phyloP scores from a whole-genome alignment of 192 early-diverging fungal species.

The Podila epigama region DNA sequence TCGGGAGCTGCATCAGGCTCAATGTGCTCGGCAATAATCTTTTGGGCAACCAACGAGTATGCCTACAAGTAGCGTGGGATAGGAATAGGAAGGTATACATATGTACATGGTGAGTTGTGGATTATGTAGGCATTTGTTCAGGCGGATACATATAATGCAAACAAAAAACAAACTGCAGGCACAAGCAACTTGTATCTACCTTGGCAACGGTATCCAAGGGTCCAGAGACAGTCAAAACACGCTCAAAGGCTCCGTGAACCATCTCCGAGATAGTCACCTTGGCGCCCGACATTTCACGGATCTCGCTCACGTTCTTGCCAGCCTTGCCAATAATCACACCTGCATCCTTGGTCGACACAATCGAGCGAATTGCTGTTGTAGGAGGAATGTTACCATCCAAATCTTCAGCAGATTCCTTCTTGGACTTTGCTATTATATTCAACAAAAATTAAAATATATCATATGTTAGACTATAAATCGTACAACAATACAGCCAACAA shows the following conservation, averaged over 20 bases:
- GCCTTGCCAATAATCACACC: constrained; percentile 91
- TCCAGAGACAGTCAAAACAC: constrained; percentile 79
- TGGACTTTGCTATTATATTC: constrained; percentile 10
- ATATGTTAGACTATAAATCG: too few species aligned
- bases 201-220: constrained; percentile 73
- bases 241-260: constrained; percentile 74
- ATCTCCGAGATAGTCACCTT: constrained; percentile 91
- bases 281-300: constrained; percentile 85
- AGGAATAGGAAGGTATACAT: not conserved
- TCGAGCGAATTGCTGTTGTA: constrained; percentile 59
- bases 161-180: too few species aligned
- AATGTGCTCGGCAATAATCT: constrained; percentile 74
- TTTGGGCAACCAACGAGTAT: constrained; percentile 79
- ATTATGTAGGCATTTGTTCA: too few species aligned
- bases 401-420: constrained; percentile 35
- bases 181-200: constrained; percentile 36
- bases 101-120: not conserved
- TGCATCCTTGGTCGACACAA: constrained; percentile 77
- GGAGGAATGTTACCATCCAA: constrained; percentile 33
- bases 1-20: constrained; percentile 55
- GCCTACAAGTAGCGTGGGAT: constrained; percentile 52
- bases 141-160: too few species aligned
- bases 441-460: too few species aligned
- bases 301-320: constrained; percentile 90
- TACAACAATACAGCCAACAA: too few species aligned